A percentile compares a stretch with the other conserved stretches of the same genome.
Conservation (phyloP, 139 green algal species). For the Zygnema cylindricum region DNA sequence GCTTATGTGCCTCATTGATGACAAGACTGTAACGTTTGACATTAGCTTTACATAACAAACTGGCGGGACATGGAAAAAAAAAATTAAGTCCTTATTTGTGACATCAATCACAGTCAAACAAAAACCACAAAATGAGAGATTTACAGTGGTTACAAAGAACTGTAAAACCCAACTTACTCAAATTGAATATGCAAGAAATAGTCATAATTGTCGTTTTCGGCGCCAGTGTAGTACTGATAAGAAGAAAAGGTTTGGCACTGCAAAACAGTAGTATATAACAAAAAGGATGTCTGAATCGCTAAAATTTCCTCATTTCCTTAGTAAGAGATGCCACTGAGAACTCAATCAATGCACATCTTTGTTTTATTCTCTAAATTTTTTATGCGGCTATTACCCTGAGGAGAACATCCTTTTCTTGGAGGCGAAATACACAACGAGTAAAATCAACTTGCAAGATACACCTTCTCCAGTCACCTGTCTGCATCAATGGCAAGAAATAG, state of each 20-base stretch:
- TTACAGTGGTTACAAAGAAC: background rate
- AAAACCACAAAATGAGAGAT: background rate
- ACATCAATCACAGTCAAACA: background rate
- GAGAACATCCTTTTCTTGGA: background rate
- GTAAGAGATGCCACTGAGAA: background rate
- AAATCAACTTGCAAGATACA: background rate
- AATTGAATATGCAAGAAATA: background rate
- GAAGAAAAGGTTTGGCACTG: background rate
- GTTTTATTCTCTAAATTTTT: background rate
- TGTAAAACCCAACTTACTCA: background rate
- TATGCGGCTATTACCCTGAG: background rate
- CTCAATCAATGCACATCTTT: background rate
- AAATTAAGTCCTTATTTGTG: too few species aligned
- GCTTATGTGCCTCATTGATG: background rate
- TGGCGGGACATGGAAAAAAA: too few species aligned
- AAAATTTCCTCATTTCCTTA: background rate
- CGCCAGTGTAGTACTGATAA: background rate
- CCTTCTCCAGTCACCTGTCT: background rate
- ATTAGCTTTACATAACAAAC: background rate
- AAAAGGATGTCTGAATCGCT: background rate
- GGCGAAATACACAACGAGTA: background rate
- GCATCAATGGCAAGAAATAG: background rate
- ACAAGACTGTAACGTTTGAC: background rate
- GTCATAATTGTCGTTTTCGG: background rate
- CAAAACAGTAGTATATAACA: background rate